A percentile compares a stretch with the other conserved stretches of the same genome.
Evolutionary conservation across 1,284 basidiomycete species (phyloP).

Genomic region (Tilletia walkeri): DNA sequence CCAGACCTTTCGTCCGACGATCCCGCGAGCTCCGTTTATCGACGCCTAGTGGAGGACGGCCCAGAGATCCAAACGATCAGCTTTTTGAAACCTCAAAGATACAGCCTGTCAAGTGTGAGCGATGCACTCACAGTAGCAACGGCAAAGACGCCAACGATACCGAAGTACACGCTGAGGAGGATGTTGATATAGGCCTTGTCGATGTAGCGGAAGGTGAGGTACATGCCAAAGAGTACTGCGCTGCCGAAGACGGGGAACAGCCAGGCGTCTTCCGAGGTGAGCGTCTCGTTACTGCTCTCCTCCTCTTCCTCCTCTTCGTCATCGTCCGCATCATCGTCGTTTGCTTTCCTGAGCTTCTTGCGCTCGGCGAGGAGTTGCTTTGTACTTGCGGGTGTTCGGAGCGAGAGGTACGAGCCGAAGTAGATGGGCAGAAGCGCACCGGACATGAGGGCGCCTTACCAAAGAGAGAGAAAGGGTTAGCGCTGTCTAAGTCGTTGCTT

Average conservation of each 20-base stretch:
- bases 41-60: neutral
- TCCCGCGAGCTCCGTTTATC: conserved; percentile 19
- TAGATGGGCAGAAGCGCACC: conserved; percentile 46
- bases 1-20: conserved; percentile 30
- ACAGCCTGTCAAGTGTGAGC: too few relatives aligned
- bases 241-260: conserved; percentile 52
- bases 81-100: neutral
- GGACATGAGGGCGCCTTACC: conserved; percentile 35
- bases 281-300: conserved; percentile 29
- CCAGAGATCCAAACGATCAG: neutral
- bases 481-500: neutral
- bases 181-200: conserved; percentile 48
- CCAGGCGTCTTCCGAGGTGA: conserved; percentile 49
- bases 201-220: conserved; percentile 50
- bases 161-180: conserved; percentile 51
- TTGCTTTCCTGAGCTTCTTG: conserved; percentile 30
- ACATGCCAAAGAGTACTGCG: conserved; percentile 45
- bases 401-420: conserved; percentile 42
- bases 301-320: conserved; percentile 41
- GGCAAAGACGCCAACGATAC: conserved; percentile 41
- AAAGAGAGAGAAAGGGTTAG: neutral
- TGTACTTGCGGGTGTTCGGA: conserved; percentile 47
- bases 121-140: conserved; percentile 33
- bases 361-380: conserved; percentile 28
- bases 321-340: conserved; percentile 34